These are phyloP conservation scores for Acacia acuminata DNA, from an alignment of 306 rosid species.

Conservation along the genomic window DNA sequence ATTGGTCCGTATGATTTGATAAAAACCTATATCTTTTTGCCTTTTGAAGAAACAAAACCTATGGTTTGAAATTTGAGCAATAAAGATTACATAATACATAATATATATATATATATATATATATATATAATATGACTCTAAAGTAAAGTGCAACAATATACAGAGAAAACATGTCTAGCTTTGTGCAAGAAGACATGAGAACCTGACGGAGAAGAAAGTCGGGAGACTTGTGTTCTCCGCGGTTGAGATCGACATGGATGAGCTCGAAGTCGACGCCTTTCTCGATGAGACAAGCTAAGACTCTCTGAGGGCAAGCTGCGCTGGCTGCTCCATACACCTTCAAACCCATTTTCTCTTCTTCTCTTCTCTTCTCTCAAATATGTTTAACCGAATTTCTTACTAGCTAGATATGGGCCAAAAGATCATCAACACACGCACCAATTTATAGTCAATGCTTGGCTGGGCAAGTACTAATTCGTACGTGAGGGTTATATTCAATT, in stretches of 20 bases:
- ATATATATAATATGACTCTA: no score
- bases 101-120: no score
- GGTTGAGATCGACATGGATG: conserved; percentile 49
- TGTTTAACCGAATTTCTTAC: no score
- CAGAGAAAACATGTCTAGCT: not conserved
- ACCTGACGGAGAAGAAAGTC: conserved; percentile 62
- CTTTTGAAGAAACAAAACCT: no score
- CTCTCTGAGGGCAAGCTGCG: conserved; percentile 71
- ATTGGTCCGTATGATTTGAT: no score
- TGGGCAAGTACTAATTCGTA: not conserved
- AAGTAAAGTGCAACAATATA: no score
- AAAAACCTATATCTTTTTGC: no score
- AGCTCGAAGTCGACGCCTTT: conserved; percentile 64
- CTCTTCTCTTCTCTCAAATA: no score
- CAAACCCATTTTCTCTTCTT: conserved; percentile 49
- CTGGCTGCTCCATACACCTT: conserved; percentile 52
- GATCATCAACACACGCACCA: not conserved
- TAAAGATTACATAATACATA: no score
- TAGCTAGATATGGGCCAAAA: no score
- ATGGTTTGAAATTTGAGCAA: no score
- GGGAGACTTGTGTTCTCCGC: conserved; percentile 63
- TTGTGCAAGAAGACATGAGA: not conserved
- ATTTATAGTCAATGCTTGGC: not conserved
- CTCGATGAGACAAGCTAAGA: conserved; percentile 67
- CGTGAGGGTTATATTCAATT: not conserved